Percentiles rank a stretch among this genome's conserved stretches.
phyloP scores from a whole-genome alignment of 108 stramenopile genomes.

The Mediolabrus comicus region DNA sequence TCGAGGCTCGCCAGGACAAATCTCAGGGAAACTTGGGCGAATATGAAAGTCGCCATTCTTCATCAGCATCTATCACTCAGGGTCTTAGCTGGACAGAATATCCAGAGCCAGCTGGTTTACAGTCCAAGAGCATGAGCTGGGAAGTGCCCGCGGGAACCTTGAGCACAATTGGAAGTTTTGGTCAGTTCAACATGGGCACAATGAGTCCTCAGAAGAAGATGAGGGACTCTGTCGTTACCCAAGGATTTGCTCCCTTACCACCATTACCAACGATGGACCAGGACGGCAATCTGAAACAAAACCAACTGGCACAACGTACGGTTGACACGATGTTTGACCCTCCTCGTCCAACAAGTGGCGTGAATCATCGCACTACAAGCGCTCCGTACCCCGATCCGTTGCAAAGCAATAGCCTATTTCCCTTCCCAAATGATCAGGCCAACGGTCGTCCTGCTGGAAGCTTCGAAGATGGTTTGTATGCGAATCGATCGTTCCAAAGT shows the following conservation, averaged over 20 bases:
- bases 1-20: not conserved
- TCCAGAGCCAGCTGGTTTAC: not conserved
- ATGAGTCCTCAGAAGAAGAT: not conserved
- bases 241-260: not conserved
- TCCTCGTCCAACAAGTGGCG: not conserved
- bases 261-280: not conserved
- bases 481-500: not conserved
- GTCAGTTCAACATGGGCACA: not conserved
- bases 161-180: constrained; percentile 3
- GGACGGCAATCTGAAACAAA: not conserved
- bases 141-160: constrained; percentile 22
- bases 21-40: not conserved
- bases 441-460: not conserved
- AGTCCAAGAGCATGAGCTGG: constrained; percentile 11
- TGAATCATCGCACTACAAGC: not conserved
- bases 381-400: not conserved
- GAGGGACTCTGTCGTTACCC: not conserved
- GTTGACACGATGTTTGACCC: not conserved
- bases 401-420: not conserved
- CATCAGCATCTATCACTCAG: constrained; percentile 4
- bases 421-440: not conserved
- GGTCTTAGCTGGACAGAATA: constrained; percentile 1
- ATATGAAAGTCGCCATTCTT: not conserved
- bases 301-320: not conserved
- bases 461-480: not conserved